Evolutionary conservation across 805 yeast genomes (phyloP), one percentile per base, ranked within the genome.

Genomic region (Candida koratica): DNA sequence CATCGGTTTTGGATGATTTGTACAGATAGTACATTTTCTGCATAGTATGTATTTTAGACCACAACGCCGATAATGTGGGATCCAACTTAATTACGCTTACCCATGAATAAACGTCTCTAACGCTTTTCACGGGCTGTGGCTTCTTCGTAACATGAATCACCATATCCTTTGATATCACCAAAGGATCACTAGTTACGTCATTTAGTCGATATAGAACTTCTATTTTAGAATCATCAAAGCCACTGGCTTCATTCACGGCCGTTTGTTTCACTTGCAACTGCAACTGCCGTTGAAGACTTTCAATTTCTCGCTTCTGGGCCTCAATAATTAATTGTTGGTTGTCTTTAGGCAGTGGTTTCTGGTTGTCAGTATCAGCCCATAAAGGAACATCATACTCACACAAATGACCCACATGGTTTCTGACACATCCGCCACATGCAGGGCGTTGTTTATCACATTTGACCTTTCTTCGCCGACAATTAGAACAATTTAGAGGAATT

Each of bases 371-470:
- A 20, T 17, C 10, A 7, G 24, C 25, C 73, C 73, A 67, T 15
- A 45, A 52, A 0, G 73, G 73, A 31, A 64, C 71, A 17, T 59
- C 32, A 38, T 65, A 67, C 28, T 58, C 60, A 39, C 73, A 67
- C 16, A 60, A 41, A 44, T 65, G 69, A 14, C 57, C 54, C 17
- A 64, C 71, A 10, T 64, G 64, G 41, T 67, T 61, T 37, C 53
- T 54, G 9, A 60, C 52, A 47, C 73, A 67, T 5, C 69, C 70
- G 3, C 64, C 55, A 44, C 73, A 67, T 5, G 61, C 51, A 3
- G 73, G 73, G 32, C 54, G 51, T 14, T 41, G 57, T 36, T 63
- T 64, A 42, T 67, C 73, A 48, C 73, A 67, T 39, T 61, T 64
- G 45, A 67, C 73, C 46, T 66, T 66, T 10, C 73, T 42, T 29